These are phyloP conservation scores for Tirmania nivea DNA, from an alignment of 495 filamentous ascomycete genomes.

Conservation along the genomic window DNA sequence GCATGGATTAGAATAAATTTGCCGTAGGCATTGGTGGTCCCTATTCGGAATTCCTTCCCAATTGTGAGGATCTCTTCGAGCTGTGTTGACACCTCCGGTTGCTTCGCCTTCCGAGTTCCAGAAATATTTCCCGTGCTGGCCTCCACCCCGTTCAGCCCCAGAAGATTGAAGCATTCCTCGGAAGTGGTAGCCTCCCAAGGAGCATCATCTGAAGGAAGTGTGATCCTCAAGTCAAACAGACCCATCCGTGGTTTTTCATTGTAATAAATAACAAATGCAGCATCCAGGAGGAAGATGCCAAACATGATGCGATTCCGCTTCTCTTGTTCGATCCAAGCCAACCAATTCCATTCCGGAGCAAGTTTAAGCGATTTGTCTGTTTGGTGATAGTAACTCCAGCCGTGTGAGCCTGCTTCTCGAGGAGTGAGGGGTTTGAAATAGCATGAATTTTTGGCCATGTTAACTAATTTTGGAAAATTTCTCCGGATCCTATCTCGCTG, in stretches of 20 bases:
- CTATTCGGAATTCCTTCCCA: conserved; percentile 29
- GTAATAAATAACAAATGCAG: conserved; percentile 41
- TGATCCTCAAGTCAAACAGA: conserved; percentile 32
- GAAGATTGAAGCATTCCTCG: conserved; percentile 35
- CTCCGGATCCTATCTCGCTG: conserved; percentile 35
- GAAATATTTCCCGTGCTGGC: conserved; percentile 26
- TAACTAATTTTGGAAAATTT: conserved; percentile 30
- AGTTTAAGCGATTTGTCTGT: neutral
- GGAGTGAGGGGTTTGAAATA: conserved; percentile 26
- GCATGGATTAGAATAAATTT: conserved; percentile 52
- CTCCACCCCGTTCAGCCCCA: conserved; percentile 32
- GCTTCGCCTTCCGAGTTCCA: conserved; percentile 35
- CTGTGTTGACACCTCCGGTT: conserved; percentile 33
- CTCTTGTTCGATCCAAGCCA: conserved; percentile 44
- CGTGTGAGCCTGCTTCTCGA: conserved; percentile 10
- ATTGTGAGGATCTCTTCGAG: conserved; percentile 33
- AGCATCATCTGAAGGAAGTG: conserved; percentile 43
- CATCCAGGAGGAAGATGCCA: conserved; percentile 34
- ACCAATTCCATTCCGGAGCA: conserved; percentile 26
- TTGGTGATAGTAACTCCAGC: conserved; percentile 24
- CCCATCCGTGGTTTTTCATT: conserved; percentile 37
- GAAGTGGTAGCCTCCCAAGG: conserved; percentile 37
- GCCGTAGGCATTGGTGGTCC: conserved; percentile 39
- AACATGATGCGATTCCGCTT: conserved; percentile 39
- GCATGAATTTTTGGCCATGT: conserved; percentile 27